A percentile compares a stretch with the other conserved stretches of the same genome.
phyloP scores from a whole-genome alignment of 1,284 basidiomycete species.

The Nidula niveotomentosa region DNA sequence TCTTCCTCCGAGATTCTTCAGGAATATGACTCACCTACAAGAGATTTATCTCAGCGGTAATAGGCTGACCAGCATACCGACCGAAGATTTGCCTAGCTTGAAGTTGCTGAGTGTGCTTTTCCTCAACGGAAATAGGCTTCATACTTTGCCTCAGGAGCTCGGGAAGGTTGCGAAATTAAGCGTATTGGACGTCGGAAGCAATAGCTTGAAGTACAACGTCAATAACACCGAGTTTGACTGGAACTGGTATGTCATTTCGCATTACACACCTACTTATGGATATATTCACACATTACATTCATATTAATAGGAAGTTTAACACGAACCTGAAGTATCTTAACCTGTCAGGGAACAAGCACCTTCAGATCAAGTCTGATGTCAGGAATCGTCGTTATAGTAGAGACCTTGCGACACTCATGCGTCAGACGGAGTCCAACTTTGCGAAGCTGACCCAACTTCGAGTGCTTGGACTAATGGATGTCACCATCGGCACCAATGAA shows the following conservation, averaged over 20 bases:
- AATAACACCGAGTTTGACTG: constrained; percentile 99
- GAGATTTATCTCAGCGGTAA: constrained; percentile 95
- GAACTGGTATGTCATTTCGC: constrained; percentile 79
- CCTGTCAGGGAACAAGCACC: constrained; percentile 48
- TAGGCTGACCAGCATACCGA: constrained; percentile 86
- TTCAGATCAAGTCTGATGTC: constrained; percentile 45
- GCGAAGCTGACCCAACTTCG: constrained; percentile 81
- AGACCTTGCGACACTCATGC: constrained; percentile 15
- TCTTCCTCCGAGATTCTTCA: constrained; percentile 78
- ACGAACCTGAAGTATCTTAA: constrained; percentile 87
- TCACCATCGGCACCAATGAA: constrained; percentile 76
- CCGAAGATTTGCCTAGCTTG: constrained; percentile 81
- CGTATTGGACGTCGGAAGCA: constrained; percentile 93
- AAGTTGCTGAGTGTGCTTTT: constrained; percentile 75
- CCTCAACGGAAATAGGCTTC: constrained; percentile 93
- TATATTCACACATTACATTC: not conserved
- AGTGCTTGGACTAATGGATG: constrained; percentile 96
- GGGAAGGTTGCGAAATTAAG: constrained; percentile 81
- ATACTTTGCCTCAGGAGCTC: constrained; percentile 90
- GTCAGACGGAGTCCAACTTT: constrained; percentile 78
- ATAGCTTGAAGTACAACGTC: constrained; percentile 96
- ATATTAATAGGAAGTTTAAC: constrained; percentile 86
- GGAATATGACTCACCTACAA: constrained; percentile 68
- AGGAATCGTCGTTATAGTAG: constrained; percentile 17
- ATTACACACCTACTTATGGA: not conserved